These are phyloP conservation scores for Xerocomellus amylosporus DNA, from an alignment of 768 basidiomycete species.

Conservation along the genomic window DNA sequence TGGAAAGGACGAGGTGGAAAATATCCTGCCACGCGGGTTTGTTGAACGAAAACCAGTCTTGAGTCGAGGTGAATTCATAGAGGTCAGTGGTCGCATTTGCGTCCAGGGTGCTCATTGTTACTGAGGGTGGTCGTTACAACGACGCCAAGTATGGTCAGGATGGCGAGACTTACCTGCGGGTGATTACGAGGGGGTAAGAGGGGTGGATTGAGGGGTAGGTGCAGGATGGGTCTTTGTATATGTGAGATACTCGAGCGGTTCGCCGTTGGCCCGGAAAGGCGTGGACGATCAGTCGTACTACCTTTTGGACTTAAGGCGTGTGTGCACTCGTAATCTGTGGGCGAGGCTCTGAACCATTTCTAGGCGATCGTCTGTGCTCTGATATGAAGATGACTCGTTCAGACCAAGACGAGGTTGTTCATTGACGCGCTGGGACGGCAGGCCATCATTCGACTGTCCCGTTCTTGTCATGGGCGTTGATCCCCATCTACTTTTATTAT, in stretches of 20 bases:
- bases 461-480: constrained; percentile 1
- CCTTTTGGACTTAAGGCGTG: constrained; percentile 12
- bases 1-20: constrained; percentile 37
- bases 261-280: not conserved
- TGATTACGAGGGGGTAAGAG: not conserved
- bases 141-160: not conserved
- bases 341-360: not conserved
- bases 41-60: constrained; percentile 57
- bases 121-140: constrained; percentile 8
- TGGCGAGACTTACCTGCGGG: constrained; percentile 1
- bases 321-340: not conserved
- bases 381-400: not conserved
- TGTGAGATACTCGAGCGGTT: constrained; percentile 11
- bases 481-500: not conserved
- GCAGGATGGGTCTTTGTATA: constrained; percentile 7
- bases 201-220: not conserved
- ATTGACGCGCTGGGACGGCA: no score
- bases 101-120: constrained; percentile 11
- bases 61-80: constrained; percentile 48
- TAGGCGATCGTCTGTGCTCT: not conserved
- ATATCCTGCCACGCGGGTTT: constrained; percentile 42
- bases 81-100: constrained; percentile 1
- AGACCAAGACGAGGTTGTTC: not conserved
- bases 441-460: not conserved
- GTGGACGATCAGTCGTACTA: not conserved